Percentiles rank a stretch among this genome's conserved stretches.
Conservation (phyloP, 306 rosid genomes). For the Gastrolobium bilobum region DNA sequence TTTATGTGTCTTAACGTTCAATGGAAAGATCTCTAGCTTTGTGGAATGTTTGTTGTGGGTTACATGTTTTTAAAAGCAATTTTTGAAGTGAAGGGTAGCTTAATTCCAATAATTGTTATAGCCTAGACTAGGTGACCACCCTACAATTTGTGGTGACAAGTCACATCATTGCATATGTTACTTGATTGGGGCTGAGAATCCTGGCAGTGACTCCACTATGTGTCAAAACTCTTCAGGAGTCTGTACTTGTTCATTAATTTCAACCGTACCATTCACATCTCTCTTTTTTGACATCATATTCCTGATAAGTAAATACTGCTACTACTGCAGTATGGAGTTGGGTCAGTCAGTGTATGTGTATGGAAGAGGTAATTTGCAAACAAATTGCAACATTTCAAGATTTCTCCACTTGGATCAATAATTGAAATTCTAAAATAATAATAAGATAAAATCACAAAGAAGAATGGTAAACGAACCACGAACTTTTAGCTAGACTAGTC, state of each 20-base stretch:
- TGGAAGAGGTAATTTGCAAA: slow-evolving; percentile 1
- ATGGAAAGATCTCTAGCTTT: background rate
- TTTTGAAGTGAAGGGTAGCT: background rate
- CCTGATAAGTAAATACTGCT: background rate
- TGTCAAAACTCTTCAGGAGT: slow-evolving; percentile 13
- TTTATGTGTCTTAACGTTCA: background rate
- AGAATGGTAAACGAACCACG: no score
- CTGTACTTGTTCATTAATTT: slow-evolving; percentile 48
- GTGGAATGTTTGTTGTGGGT: background rate
- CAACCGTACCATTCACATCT: slow-evolving; percentile 18
- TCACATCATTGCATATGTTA: slow-evolving; percentile 27
- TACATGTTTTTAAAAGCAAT: background rate
- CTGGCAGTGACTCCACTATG: slow-evolving; percentile 31
- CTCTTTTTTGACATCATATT: background rate
- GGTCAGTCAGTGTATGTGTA: background rate
- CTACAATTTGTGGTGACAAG: slow-evolving; percentile 38
- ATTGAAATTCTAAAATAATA: no score
- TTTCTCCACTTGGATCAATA: no score
- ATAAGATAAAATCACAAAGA: no score
- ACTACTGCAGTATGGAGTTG: no score
- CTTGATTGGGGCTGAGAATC: slow-evolving; percentile 39
- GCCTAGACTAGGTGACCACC: slow-evolving; percentile 36
- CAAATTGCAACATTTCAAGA: background rate
- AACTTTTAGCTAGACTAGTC: no score
- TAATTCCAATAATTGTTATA: background rate